Evolutionary conservation across 2,329 filamentous ascomycete genomes (phyloP).

Genomic region (Chrysoporthe puriensis): DNA sequence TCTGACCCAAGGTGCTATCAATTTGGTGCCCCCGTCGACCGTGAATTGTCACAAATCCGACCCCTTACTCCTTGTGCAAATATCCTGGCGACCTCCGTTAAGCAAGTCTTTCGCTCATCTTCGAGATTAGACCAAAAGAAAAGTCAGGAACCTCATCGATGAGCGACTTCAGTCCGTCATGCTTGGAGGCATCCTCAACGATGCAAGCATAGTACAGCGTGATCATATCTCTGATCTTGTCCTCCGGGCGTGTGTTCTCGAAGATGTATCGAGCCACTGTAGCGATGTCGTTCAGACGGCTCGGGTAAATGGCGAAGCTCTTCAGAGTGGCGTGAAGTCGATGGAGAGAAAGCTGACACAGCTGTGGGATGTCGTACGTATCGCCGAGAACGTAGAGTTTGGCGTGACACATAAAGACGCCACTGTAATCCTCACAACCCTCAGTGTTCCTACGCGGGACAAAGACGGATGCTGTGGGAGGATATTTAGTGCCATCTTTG

Average conservation of each 20-base stretch:
- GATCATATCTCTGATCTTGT: constrained; percentile 23
- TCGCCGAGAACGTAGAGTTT: constrained; percentile 28
- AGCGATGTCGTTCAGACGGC: constrained; percentile 21
- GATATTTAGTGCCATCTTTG: not conserved
- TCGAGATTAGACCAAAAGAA: constrained; percentile 9
- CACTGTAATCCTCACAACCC: constrained; percentile 26
- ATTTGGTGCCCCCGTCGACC: not conserved
- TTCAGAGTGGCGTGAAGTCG: constrained; percentile 26
- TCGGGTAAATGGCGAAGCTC: constrained; percentile 23
- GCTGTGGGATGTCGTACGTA: constrained; percentile 23
- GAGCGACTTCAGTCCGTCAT: constrained; percentile 17
- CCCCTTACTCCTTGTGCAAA: not conserved
- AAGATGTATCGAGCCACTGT: constrained; percentile 21
- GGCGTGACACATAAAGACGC: constrained; percentile 29
- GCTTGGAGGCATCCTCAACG: constrained; percentile 23
- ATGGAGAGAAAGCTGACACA: constrained; percentile 19
- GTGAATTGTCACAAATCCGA: not conserved
- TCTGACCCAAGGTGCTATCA: not conserved
- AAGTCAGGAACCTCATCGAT: constrained; percentile 17
- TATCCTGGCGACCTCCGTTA: not conserved
- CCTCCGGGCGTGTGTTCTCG: constrained; percentile 20
- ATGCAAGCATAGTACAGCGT: constrained; percentile 28
- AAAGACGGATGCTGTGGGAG: not conserved
- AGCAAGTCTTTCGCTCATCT: constrained; percentile 20
- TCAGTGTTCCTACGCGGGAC: constrained; percentile 19